phyloP scores from a whole-genome alignment of 1,284 basidiomycete species.

The Cutaneotrichosporon spelunceum region DNA sequence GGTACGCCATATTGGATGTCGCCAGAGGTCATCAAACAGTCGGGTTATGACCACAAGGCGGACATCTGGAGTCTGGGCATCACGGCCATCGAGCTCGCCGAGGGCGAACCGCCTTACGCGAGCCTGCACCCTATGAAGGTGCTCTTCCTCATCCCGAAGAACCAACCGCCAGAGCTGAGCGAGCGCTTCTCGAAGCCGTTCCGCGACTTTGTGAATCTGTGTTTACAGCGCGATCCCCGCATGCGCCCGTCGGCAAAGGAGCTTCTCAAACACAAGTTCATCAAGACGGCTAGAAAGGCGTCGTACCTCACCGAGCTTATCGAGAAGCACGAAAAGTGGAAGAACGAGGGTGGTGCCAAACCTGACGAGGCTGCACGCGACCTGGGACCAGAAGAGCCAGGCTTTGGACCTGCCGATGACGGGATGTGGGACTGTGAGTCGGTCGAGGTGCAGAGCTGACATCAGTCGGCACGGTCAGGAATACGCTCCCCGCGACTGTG shows the following conservation, averaged over 20 bases:
- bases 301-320: slow-evolving; percentile 92
- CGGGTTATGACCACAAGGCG: slow-evolving; percentile 97
- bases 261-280: slow-evolving; percentile 92
- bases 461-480: slow-evolving; percentile 49
- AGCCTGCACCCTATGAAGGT: slow-evolving; percentile 99
- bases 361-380: slow-evolving; percentile 57
- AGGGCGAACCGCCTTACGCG: slow-evolving; percentile 95
- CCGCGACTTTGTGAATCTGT: slow-evolving; percentile 87
- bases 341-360: slow-evolving; percentile 74
- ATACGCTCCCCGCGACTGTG: slow-evolving; percentile 37
- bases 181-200: slow-evolving; percentile 83
- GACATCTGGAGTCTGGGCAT: slow-evolving; percentile 96
- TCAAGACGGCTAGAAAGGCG: slow-evolving; percentile 89
- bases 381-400: slow-evolving; percentile 24
- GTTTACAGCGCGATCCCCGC: slow-evolving; percentile 88
- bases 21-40: slow-evolving; percentile 98
- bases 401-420: slow-evolving; percentile 63
- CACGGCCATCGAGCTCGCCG: slow-evolving; percentile 94
- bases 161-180: slow-evolving; percentile 85
- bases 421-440: slow-evolving; percentile 87
- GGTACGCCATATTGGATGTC: slow-evolving; percentile 99
- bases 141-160: slow-evolving; percentile 96
- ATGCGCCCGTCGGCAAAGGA: slow-evolving; percentile 91
- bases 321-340: slow-evolving; percentile 90
- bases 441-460: slow-evolving; percentile 4